These are phyloP conservation scores for Zostera marina DNA, from an alignment of 116 monocot genomes.

Conservation along the genomic window DNA sequence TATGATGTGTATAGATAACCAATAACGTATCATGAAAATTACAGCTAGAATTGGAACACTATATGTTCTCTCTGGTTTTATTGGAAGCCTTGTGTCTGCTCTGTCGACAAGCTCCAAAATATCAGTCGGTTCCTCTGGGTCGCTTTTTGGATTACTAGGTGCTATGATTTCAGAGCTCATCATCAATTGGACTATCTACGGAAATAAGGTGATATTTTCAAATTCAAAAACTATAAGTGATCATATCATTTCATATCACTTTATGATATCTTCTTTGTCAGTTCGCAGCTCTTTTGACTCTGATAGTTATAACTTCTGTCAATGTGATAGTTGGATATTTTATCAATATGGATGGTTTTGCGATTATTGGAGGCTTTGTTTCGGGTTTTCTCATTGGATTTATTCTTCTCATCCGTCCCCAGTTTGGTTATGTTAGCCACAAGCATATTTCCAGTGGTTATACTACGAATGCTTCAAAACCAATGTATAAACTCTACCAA, in stretches of 20 bases:
- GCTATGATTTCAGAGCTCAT: conserved; percentile 80
- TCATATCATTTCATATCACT: not conserved
- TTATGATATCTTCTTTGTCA: conserved; percentile 8
- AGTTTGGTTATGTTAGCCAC: conserved; percentile 43
- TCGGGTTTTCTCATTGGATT: conserved; percentile 63
- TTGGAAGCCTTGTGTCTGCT: conserved; percentile 49
- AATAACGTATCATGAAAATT: not conserved
- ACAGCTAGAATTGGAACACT: conserved; percentile 51
- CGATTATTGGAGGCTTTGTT: conserved; percentile 60
- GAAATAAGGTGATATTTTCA: conserved; percentile 37
- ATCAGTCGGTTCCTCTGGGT: conserved; percentile 38
- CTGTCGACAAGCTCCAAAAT: conserved; percentile 26
- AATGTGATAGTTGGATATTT: conserved; percentile 48
- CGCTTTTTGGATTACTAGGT: conserved; percentile 60
- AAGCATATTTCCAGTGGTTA: conserved; percentile 33
- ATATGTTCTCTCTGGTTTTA: conserved; percentile 56
- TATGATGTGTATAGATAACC: not conserved
- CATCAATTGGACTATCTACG: conserved; percentile 65
- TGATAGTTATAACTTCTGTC: conserved; percentile 37
- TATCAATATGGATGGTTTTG: conserved; percentile 48
- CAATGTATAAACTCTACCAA: conserved; percentile 46
- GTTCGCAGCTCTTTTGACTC: conserved; percentile 47
- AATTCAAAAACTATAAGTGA: not conserved
- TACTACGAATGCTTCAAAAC: conserved; percentile 14
- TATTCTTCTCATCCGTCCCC: conserved; percentile 55